phyloP scores from a whole-genome alignment of 768 basidiomycete genomes.

The Auriscalpium microsporum region DNA sequence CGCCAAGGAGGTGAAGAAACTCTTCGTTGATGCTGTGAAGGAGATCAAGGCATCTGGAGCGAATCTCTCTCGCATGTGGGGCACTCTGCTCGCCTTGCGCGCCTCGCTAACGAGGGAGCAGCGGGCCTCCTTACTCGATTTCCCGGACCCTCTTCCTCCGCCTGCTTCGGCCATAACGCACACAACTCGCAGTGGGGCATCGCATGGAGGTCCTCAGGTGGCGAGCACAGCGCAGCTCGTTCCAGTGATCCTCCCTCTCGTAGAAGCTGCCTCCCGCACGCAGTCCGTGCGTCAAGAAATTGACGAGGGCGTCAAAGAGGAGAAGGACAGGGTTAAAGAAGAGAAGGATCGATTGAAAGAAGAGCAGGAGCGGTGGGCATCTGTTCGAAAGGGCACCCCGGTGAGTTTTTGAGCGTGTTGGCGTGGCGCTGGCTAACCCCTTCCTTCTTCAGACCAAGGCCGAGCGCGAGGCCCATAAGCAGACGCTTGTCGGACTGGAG shows the following conservation, averaged over 20 bases:
- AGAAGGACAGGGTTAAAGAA: slow-evolving; percentile 44
- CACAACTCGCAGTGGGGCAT: slow-evolving; percentile 36
- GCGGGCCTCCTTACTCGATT: slow-evolving; percentile 22
- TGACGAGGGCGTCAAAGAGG: slow-evolving; percentile 47
- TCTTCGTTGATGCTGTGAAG: slow-evolving; percentile 38
- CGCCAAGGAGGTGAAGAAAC: slow-evolving; percentile 28
- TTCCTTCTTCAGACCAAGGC: slow-evolving; percentile 31
- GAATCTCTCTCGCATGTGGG: slow-evolving; percentile 59
- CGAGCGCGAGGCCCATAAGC: slow-evolving; percentile 41
- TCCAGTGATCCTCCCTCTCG: slow-evolving; percentile 54
- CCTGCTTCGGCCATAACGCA: slow-evolving; percentile 33
- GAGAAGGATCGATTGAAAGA: slow-evolving; percentile 44
- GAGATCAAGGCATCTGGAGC: slow-evolving; percentile 44
- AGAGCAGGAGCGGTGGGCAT: slow-evolving; percentile 55
- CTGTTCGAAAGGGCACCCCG: slow-evolving; percentile 18
- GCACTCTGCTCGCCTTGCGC: slow-evolving; percentile 41
- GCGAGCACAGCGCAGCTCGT: slow-evolving; percentile 52
- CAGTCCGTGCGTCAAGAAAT: slow-evolving; percentile 47
- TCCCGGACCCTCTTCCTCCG: slow-evolving; percentile 55
- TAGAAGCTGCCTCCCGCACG: slow-evolving; percentile 41
- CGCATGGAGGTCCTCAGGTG: slow-evolving; percentile 23
- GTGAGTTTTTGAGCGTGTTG: background rate
- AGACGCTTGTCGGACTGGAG: slow-evolving; percentile 41
- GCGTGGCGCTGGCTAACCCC: background rate
- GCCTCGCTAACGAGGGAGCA: slow-evolving; percentile 15